Evolutionary conservation across 2,329 filamentous ascomycete genomes (phyloP), one percentile per base, ranked within the genome.

Genomic region (Neofusicoccum parvum): DNA sequence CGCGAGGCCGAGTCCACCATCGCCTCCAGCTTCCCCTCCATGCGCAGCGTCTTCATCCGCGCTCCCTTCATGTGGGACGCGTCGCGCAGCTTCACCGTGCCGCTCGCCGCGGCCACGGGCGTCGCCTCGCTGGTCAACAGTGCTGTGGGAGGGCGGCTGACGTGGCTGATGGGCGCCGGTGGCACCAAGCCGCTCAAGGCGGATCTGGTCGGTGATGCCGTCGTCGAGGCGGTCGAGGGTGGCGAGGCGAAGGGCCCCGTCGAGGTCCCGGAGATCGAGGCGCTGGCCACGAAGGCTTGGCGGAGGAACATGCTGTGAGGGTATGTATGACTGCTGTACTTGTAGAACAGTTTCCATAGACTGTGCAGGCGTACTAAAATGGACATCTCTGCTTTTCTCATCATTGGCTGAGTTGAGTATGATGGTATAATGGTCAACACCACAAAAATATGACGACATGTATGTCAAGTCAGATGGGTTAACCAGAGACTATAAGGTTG

Each of bases 51-150:
- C 67, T 98, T 97, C 77, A 80, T 97, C 64, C 86, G 95, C 36
- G 88, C 94, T 11, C 91, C 91, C 0, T 95, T 99, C 78, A 83
- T 99, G 82, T 99, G 94, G 79, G 95, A 98, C 75, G 85, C 83
- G 64, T 92, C 90, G 66, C 86, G 95, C 67, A 86, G 88, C 15
- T 85, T 97, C 70, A 98, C 95, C 0, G 79, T 98, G 71, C 92
- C 92, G 0, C 86, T 98, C 75, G 95, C 95, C 2, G 90, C 90
- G 5, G 84, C 91, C 70, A 91, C 91, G 0, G 89, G 90, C 14
- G 82, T 90, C 1, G 92, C 91, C 1, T 88, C 90, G 15, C 82
- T 91, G 54, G 87, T 96, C 73, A 97, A 98, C 78, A 85, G 82
- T 14, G 72, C 93, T 53, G 89, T 93, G 1, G 91, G 92, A 6